phyloP scores from a whole-genome alignment of 176 grass and related monocot genomes.

The Sorghum bicolor region DNA sequence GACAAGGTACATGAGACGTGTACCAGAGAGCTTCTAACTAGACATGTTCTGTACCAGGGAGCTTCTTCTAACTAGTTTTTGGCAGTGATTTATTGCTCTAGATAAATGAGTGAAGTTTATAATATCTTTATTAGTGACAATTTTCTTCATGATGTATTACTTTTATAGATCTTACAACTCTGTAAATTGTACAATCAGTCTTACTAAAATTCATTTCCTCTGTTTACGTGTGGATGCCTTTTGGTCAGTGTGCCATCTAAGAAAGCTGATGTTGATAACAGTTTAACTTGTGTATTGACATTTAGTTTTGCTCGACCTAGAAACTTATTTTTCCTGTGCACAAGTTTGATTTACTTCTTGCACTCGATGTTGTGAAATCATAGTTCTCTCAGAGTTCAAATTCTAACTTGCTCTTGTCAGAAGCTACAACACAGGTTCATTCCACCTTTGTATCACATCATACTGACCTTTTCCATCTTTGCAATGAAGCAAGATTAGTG shows the following conservation, averaged over 20 bases:
- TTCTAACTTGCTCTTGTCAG: slow-evolving; percentile 7
- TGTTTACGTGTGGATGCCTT: slow-evolving; percentile 10
- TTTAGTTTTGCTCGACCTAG: not conserved
- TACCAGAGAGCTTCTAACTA: not conserved
- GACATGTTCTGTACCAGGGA: not conserved
- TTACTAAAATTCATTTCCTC: slow-evolving; percentile 19
- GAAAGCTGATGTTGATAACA: not conserved
- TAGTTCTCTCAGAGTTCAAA: not conserved
- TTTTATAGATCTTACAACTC: slow-evolving; percentile 5
- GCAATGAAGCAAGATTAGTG: slow-evolving; percentile 13
- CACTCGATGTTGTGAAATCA: not conserved
- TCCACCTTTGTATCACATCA: slow-evolving; percentile 6
- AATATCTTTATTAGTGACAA: not conserved
- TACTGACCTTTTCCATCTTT: not conserved
- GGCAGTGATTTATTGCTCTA: slow-evolving; percentile 13
- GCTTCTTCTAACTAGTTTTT: slow-evolving; percentile 19
- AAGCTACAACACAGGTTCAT: not conserved
- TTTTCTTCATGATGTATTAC: slow-evolving; percentile 22
- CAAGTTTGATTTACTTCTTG: not conserved
- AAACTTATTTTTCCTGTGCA: not conserved
- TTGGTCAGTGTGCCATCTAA: not conserved
- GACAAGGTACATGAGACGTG: slow-evolving; percentile 7
- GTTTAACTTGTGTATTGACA: not conserved
- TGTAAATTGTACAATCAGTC: slow-evolving; percentile 9
- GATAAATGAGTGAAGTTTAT: slow-evolving; percentile 10